These are phyloP conservation scores for Piper longum DNA, from an alignment of 164 flowering plant genomes.

Conservation along the genomic window DNA sequence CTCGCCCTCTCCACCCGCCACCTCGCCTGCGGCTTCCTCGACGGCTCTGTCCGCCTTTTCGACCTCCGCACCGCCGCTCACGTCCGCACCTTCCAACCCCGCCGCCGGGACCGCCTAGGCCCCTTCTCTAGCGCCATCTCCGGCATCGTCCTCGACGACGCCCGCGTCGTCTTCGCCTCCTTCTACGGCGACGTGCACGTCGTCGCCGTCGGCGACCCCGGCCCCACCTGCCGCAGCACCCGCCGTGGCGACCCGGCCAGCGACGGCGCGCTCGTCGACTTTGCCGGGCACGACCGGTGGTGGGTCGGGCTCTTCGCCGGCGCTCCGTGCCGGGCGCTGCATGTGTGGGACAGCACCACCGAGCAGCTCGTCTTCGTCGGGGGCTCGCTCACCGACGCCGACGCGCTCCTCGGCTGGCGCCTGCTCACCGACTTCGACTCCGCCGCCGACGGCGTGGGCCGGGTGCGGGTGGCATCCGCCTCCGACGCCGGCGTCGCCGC, in stretches of 20 bases:
- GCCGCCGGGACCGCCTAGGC: slow-evolving; percentile 44
- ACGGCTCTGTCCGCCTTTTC: slow-evolving; percentile 68
- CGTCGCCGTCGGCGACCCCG: slow-evolving; percentile 10
- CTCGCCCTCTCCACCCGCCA: slow-evolving; percentile 49
- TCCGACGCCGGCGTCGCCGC: slow-evolving; percentile 44
- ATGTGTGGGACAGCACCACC: slow-evolving; percentile 46
- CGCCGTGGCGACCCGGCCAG: slow-evolving; percentile 36
- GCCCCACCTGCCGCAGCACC: slow-evolving; percentile 21
- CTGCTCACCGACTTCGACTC: slow-evolving; percentile 36
- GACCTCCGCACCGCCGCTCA: slow-evolving; percentile 31
- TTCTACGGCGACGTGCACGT: slow-evolving; percentile 63
- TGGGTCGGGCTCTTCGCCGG: slow-evolving; percentile 92
- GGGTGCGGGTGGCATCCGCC: slow-evolving; percentile 34
- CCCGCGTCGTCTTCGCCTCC: slow-evolving; percentile 51
- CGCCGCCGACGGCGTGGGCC: slow-evolving; percentile 41
- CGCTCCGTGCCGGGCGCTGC: slow-evolving; percentile 60
- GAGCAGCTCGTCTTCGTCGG: slow-evolving; percentile 53
- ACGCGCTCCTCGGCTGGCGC: slow-evolving; percentile 72
- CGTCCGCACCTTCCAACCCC: slow-evolving; percentile 35
- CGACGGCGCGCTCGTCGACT: slow-evolving; percentile 61
- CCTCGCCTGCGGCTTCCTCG: slow-evolving; percentile 68
- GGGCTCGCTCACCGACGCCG: slow-evolving; percentile 65
- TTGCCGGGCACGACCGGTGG: slow-evolving; percentile 45
- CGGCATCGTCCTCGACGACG: slow-evolving; percentile 40
- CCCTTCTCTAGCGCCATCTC: slow-evolving; percentile 53